These are phyloP conservation scores for Cinnamomum chago DNA, from an alignment of 164 flowering plant species.

Conservation along the genomic window DNA sequence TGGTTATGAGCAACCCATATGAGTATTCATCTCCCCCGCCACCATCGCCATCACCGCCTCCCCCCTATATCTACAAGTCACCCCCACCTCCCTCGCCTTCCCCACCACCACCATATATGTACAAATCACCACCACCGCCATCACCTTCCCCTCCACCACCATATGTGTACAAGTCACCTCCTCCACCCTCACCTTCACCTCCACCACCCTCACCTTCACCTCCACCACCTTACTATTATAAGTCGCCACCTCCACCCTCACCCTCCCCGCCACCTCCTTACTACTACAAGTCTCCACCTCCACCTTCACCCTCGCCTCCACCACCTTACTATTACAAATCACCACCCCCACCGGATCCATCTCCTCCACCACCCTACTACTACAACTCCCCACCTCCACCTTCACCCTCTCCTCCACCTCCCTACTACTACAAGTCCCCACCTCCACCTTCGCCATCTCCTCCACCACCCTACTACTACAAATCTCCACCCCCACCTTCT, in stretches of 20 bases:
- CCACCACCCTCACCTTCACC: neutral
- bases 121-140: constrained; percentile 39
- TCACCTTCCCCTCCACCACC: constrained; percentile 26
- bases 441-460: constrained; percentile 27
- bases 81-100: constrained; percentile 31
- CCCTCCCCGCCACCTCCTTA: constrained; percentile 30
- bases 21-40: constrained; percentile 36
- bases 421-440: constrained; percentile 34
- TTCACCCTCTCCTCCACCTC: constrained; percentile 24
- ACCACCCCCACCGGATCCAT: constrained; percentile 19
- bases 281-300: constrained; percentile 38
- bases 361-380: constrained; percentile 7
- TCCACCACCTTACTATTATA: neutral
- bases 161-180: constrained; percentile 36
- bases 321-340: neutral
- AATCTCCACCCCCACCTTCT: constrained; percentile 26
- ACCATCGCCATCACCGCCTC: constrained; percentile 26
- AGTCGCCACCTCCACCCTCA: constrained; percentile 3
- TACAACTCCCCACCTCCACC: constrained; percentile 29
- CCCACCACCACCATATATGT: constrained; percentile 15
- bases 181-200: constrained; percentile 18
- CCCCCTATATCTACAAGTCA: constrained; percentile 30
- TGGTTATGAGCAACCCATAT: neutral
- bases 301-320: constrained; percentile 8
- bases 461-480: constrained; percentile 20